Evolutionary conservation across 2,329 filamentous ascomycete genomes (phyloP).

Genomic region (Biscogniauxia marginata): DNA sequence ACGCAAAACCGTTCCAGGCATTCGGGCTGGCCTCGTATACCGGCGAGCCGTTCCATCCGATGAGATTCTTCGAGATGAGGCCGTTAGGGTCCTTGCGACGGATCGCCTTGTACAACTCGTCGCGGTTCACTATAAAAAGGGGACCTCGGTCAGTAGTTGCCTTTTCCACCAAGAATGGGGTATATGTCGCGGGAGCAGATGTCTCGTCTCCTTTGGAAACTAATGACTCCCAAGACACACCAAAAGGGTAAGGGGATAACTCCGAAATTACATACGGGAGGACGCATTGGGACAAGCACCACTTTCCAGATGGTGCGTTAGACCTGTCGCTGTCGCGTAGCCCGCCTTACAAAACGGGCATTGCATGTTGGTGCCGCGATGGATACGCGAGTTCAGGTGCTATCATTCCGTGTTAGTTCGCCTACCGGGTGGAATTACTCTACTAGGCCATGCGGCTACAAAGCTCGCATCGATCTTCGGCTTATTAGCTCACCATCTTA

Average conservation of each 20-base stretch:
- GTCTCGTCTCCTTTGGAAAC: no score
- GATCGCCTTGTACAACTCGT: constrained; percentile 46
- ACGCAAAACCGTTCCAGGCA: constrained; percentile 12
- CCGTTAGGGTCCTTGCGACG: constrained; percentile 45
- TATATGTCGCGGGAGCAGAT: no score
- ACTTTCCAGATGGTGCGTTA: constrained; percentile 56
- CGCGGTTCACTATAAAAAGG: constrained; percentile 35
- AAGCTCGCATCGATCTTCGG: no score
- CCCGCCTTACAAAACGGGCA: constrained; percentile 55
- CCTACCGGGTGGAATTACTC: no score
- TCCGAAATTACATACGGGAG: no score
- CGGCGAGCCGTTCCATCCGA: constrained; percentile 27
- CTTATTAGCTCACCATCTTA: constrained; percentile 29
- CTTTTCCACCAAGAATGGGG: no score
- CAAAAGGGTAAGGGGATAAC: no score
- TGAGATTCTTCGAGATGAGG: constrained; percentile 49
- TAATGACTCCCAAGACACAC: no score
- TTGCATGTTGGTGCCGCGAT: constrained; percentile 41
- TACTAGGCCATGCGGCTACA: no score
- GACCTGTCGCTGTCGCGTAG: constrained; percentile 51
- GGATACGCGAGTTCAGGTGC: constrained; percentile 54
- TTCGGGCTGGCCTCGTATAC: constrained; percentile 12
- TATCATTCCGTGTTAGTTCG: constrained; percentile 27
- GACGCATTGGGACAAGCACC: constrained; percentile 56
- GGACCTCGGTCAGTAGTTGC: no score